phyloP scores from a whole-genome alignment of 2,329 filamentous ascomycete genomes.

The Cryphonectria nitschkei region DNA sequence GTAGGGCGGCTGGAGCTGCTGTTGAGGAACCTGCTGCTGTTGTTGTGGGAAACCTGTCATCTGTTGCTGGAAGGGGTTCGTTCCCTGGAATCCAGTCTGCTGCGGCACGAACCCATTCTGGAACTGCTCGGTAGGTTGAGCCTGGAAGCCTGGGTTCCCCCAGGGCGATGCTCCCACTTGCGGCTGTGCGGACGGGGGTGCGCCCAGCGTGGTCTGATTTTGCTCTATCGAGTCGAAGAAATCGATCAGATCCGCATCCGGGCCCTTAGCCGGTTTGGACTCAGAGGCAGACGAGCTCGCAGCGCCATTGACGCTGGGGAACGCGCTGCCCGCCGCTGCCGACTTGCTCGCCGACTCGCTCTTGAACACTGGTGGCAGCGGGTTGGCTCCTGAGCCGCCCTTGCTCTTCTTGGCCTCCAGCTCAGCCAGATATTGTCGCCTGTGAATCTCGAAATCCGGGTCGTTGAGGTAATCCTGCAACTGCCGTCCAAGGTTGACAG shows the following conservation, averaged over 20 bases:
- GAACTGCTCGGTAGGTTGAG: slow-evolving; percentile 43
- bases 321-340: slow-evolving; percentile 42
- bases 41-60: slow-evolving; percentile 40
- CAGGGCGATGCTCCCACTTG: slow-evolving; percentile 27
- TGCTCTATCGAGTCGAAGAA: slow-evolving; percentile 91
- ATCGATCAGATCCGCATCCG: slow-evolving; percentile 82
- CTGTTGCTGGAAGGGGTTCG: slow-evolving; percentile 49
- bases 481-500: slow-evolving; percentile 84
- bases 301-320: slow-evolving; percentile 43
- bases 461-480: slow-evolving; percentile 95
- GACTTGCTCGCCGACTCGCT: slow-evolving; percentile 42
- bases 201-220: slow-evolving; percentile 73
- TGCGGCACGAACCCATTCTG: slow-evolving; percentile 48
- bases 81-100: slow-evolving; percentile 45
- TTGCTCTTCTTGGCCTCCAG: slow-evolving; percentile 69
- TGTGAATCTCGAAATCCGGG: slow-evolving; percentile 91
- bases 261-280: slow-evolving; percentile 55
- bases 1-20: slow-evolving; percentile 49
- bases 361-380: slow-evolving; percentile 40
- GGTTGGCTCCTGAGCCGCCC: slow-evolving; percentile 41
- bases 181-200: slow-evolving; percentile 46
- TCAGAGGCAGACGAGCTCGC: slow-evolving; percentile 34
- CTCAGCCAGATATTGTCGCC: slow-evolving; percentile 88
- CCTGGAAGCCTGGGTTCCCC: slow-evolving; percentile 38
- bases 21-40: slow-evolving; percentile 41